Evolutionary conservation across 257 asterid species (phyloP), one percentile per base, ranked within the genome.

Genomic region (Forsythia viridissima): DNA sequence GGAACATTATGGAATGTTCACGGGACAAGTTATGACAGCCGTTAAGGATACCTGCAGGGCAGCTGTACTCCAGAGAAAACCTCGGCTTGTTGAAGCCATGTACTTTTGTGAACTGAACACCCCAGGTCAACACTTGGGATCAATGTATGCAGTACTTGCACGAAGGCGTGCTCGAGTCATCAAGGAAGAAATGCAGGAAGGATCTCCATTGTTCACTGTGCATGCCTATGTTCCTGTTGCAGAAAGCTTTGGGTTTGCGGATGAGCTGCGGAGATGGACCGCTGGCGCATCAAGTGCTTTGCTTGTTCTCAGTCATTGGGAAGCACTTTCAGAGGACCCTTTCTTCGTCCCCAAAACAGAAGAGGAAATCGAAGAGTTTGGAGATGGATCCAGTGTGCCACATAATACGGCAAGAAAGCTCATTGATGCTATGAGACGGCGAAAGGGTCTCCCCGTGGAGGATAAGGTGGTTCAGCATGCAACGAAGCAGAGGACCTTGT

Each of bases 171-270:
- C 98, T 24, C 83, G 88, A 51, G 93, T 93, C 4, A 83, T 94
- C 21, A 94, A 94, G 85, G 98, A 94, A 81, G 99, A 94, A 88
- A 94, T 94, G 99, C 98, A 91, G 71, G 99, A 94, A 86, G 95
- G 98, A 10, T 94, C 99, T 4, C 80, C 98, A 2, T 75, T 94
- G 81, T 94, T 94, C 79, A 89, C 91, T 24, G 99, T 94, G 59
- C 94, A 92, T 30, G 95, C 99, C 0, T 94, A 94, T 69, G 91
- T 94, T 43, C 99, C 99, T 20, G 97, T 94, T 76, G 84, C 97
- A 67, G 98, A 94, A 82, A 93, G 99, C 86, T 90, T 93, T 74
- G 99, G 99, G 20, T 94, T 94, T 77, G 90, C 95, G 1, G 99
- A 94, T 65, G 99, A 93, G 89, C 79, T 94, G 84, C 89, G 99